phyloP scores from a whole-genome alignment of 371 early-diverging fungal genomes.

The Dichotomocladium elegans region DNA sequence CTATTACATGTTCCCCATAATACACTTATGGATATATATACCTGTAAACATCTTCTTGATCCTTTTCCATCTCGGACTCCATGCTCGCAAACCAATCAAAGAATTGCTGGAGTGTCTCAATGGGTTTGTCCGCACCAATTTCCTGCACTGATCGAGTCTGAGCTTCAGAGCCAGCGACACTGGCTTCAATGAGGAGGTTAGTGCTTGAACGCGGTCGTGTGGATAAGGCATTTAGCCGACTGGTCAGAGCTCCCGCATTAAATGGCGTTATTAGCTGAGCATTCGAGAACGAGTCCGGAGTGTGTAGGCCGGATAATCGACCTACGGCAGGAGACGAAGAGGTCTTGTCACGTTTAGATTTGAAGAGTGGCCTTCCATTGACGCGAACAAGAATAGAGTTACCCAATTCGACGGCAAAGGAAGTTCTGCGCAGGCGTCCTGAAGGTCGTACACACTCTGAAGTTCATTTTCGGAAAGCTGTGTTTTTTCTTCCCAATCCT shows the following conservation, averaged over 20 bases:
- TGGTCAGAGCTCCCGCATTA: slow-evolving; percentile 25
- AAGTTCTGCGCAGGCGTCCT: slow-evolving; percentile 64
- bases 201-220: slow-evolving; percentile 44
- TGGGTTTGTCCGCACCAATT: slow-evolving; percentile 47
- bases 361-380: neutral
- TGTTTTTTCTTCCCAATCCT: slow-evolving; percentile 70
- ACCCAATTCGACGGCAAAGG: slow-evolving; percentile 61
- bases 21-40: slow-evolving; percentile 1
- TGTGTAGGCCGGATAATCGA: slow-evolving; percentile 28
- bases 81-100: slow-evolving; percentile 84
- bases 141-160: slow-evolving; percentile 26
- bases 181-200: slow-evolving; percentile 32
- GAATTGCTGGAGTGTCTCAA: slow-evolving; percentile 86
- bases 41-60: slow-evolving; percentile 82
- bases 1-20: neutral
- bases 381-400: too few species aligned
- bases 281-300: slow-evolving; percentile 23
- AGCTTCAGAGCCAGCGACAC: slow-evolving; percentile 25
- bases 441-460: slow-evolving; percentile 58
- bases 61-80: slow-evolving; percentile 79
- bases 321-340: slow-evolving; percentile 24
- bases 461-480: slow-evolving; percentile 54
- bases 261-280: slow-evolving; percentile 16
- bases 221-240: slow-evolving; percentile 16
- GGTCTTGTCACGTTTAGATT: slow-evolving; percentile 12